Base-by-base conservation (phyloP, 306 rosid genomes). In the Senna siamea region DNA sequence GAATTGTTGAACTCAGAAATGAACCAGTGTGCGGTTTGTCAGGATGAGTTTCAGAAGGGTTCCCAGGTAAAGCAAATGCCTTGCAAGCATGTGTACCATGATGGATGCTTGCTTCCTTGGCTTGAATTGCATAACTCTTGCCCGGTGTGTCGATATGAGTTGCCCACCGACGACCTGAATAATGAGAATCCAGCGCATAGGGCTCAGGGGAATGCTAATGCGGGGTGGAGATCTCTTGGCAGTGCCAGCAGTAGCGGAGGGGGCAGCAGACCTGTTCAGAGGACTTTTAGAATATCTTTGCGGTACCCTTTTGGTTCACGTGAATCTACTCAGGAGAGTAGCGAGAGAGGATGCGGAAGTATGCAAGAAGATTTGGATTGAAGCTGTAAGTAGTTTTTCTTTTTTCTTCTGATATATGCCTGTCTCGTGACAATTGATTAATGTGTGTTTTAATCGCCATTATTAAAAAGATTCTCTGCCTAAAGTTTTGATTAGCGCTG, bases 1-100 rank as follows among this genome's bases (percentile, higher is more conserved):
- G 93, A 84, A 17, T 40, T 91, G 68, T 77, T 94, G 87, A 85
- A 74, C 30, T 85, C 97, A n/a, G 98, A 94, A 11, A 48, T 91
- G 17, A 91, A 90, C 37, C 96, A 91, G 83, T 94, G 98, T 53
- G 97, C 97, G 10, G 98, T 94, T 59, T 94, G 98, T 58, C 94
- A 88, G 89, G 98, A 94, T 23, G 88, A 85, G 69, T 94, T 94
- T 43, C 92, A 94, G 82, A 86, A 91, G 19, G 89, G 79, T 2
- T 80, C 69, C 67, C 85, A 78, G 83, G 96, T 93, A 50, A 91
- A 76, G 84, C 94, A 85, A 78, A 88, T 94, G 93, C 97, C 98
- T 22, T 94, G 98, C 74, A 94, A 91, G 78, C 98, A 94, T 70
- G 86, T 90, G 15, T 94, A 89, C 66, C 98, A 94, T 54, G 80